Conservation (phyloP, 108 stramenopile species). For the Mayamaea pseudoterrestris region DNA sequence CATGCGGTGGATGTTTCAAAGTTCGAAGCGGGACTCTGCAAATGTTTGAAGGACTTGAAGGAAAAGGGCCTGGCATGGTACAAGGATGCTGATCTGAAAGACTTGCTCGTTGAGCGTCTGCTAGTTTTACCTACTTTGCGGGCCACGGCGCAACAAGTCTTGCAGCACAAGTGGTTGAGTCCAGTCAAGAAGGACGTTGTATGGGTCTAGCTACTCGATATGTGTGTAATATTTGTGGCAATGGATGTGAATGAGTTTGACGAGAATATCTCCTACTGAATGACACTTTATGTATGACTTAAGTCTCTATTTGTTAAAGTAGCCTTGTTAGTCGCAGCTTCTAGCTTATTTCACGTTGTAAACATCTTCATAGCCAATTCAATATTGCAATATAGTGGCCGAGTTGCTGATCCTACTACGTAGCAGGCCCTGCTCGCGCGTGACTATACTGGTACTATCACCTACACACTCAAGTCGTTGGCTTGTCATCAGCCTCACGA, state of each 20-base stretch:
- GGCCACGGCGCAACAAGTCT: too few species aligned
- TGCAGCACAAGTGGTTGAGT: too few species aligned
- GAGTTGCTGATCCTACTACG: too few species aligned
- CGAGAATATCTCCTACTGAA: too few species aligned
- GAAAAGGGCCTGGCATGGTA: neutral
- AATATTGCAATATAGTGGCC: neutral
- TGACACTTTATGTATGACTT: too few species aligned
- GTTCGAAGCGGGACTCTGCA: neutral
- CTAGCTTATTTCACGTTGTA: neutral
- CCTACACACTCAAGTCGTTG: neutral
- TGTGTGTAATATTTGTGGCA: too few species aligned
- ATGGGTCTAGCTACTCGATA: too few species aligned
- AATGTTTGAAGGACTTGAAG: neutral
- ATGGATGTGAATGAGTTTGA: too few species aligned
- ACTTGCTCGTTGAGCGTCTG: neutral
- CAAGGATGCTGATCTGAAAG: neutral
- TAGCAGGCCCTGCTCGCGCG: too few species aligned
- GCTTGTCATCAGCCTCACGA: constrained; percentile 6
- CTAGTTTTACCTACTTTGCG: neutral
- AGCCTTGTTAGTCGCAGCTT: too few species aligned
- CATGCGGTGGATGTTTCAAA: neutral
- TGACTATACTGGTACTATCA: neutral
- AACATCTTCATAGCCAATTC: neutral
- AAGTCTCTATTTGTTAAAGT: too few species aligned
- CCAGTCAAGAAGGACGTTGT: too few species aligned